Conservation (phyloP, 2,329 filamentous ascomycete genomes). For the Pestalotiopsis sp. region DNA sequence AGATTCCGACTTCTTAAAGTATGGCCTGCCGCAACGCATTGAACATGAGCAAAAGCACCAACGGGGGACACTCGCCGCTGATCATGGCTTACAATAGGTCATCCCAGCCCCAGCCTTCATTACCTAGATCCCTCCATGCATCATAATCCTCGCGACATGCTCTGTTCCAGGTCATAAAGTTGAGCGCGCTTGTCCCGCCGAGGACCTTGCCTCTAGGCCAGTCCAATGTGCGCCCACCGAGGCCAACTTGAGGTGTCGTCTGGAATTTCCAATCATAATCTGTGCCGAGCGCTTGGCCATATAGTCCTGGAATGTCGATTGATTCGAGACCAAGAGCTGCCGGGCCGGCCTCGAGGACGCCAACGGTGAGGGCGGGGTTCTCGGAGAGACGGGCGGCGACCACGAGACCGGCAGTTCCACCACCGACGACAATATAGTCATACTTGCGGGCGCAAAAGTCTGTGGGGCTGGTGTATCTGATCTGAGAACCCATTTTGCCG, state of each 20-base stretch:
- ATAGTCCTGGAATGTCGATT: conserved; percentile 39
- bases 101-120: conserved; percentile 61
- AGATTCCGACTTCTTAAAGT: conserved; percentile 52
- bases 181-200: conserved; percentile 65
- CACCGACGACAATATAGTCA: conserved; percentile 10
- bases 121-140: conserved; percentile 60
- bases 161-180: conserved; percentile 59
- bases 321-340: conserved; percentile 25
- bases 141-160: conserved; percentile 53
- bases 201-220: conserved; percentile 54
- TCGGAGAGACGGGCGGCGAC: conserved; percentile 11
- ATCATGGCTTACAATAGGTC: conserved; percentile 35
- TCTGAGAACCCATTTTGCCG: not conserved
- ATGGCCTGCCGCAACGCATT: conserved; percentile 38
- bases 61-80: not conserved
- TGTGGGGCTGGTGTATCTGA: not conserved
- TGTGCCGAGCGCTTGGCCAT: conserved; percentile 38
- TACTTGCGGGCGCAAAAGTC: conserved; percentile 3
- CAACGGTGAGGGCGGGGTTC: conserved; percentile 36
- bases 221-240: conserved; percentile 40
- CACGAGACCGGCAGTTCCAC: conserved; percentile 11
- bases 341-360: conserved; percentile 46
- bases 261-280: conserved; percentile 44
- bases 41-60: not conserved
- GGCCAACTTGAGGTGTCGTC: conserved; percentile 39